Base-by-base conservation (phyloP, 176 grass and related monocot species). In the Poa pratensis region DNA sequence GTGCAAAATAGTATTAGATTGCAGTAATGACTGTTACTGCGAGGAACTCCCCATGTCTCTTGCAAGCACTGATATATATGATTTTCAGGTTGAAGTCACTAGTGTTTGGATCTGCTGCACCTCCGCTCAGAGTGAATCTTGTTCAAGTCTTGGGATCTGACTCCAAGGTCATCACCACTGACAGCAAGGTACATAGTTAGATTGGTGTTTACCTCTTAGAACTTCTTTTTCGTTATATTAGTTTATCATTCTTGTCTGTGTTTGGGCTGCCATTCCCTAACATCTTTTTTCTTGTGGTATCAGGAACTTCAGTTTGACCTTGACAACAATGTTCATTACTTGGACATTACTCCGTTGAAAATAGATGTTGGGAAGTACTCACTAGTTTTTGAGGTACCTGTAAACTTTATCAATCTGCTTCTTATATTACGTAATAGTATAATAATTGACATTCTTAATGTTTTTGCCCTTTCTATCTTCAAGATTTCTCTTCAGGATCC, bases 361-460 rank as follows among this genome's bases (percentile, higher is more conserved):
- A 91, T 94, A 86, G 97, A 99, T 86, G 88, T 96, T 83, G 94
- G 97, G 76, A 99, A 91, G 73, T 99, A 99, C 62, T 81, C 84
- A 14, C 49, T 99, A 72, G 88, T 91, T 87, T 96, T 99, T 92
- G 86, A 99, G 97, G 97, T 99, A 92, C 7, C 19, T 82, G 20
- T 52, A 64, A 73, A 68, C 32, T 86, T 15, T 77, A 48, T 81
- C 53, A 42, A 34, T 72, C 83, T 32, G 63, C 49, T 50, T 69
- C 7, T 35, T 59, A 22, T 73, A 49, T 72, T 77, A 54, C 80
- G 30, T 53, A 23, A 35, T 81, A 82, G 28, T 78, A 28, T 76
- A 73, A 24, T 60, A 35, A n/a, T 88, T 52, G 53, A 6, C 28
- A 49, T 54, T 78, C 24, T 50, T 83, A 69, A 81, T 57, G 73